Conservation (phyloP, 1,139 yeast genomes). For the Yamadazyma atmosphaerica region DNA sequence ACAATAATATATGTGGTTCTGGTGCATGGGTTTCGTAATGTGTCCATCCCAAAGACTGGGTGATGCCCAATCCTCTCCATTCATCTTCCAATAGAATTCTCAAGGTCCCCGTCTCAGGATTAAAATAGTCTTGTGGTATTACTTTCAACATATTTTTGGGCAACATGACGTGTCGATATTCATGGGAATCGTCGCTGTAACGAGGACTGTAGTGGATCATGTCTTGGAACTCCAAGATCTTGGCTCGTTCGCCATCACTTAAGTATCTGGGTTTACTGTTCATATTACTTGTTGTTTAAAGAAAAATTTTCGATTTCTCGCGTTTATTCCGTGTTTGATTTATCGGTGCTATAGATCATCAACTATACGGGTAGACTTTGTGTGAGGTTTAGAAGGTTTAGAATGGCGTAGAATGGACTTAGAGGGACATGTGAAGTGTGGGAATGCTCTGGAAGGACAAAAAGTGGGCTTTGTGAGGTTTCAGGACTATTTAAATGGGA, state of each 20-base stretch:
- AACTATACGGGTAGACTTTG: too few relatives aligned
- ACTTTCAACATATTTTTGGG: conserved; percentile 95
- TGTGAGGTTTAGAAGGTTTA: too few relatives aligned
- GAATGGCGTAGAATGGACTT: too few relatives aligned
- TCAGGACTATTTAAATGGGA: too few relatives aligned
- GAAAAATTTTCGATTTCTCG: conserved; percentile 1
- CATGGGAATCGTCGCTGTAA: conserved; percentile 86
- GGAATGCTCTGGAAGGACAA: too few relatives aligned
- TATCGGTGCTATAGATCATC: too few relatives aligned
- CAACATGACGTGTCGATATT: conserved; percentile 89
- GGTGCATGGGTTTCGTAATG: conserved; percentile 98
- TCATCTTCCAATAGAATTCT: conserved; percentile 91
- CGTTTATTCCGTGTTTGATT: too few relatives aligned
- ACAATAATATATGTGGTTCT: conserved; percentile 93
- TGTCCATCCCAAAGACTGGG: conserved; percentile 97
- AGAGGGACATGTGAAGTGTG: too few relatives aligned
- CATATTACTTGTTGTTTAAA: conserved; percentile 18
- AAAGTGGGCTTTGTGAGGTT: too few relatives aligned
- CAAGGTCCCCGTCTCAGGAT: conserved; percentile 91
- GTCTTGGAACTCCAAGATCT: conserved; percentile 88
- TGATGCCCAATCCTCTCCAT: conserved; percentile 98
- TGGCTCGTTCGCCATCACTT: conserved; percentile 79
- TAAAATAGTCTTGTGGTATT: conserved; percentile 94
- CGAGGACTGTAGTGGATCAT: conserved; percentile 92
- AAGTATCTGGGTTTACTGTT: conserved; percentile 60